Evolutionary conservation across 305 asterid species (phyloP), one percentile per base, ranked within the genome.

Genomic region (Fraxinus sp.): DNA sequence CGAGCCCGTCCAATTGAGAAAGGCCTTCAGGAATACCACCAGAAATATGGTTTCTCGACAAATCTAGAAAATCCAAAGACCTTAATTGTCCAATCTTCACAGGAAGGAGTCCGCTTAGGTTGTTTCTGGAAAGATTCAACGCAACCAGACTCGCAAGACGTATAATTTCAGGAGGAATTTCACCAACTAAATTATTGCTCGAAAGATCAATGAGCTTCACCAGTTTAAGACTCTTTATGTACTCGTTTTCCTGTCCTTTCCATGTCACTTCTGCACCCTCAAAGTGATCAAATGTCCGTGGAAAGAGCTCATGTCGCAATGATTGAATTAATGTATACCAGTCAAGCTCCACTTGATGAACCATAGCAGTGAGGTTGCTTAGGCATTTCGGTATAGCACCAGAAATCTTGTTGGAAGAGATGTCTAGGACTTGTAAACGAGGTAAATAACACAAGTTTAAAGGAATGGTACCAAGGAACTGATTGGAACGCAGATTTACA

Each of bases 351-450:
- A 16, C 37, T 16, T n/a, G 39, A 2, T 57, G 35, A 35, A 28
- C 41, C 83, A 83, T 49, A 36, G 68, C 83, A 14, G 2, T 37
- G 24, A 35, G 76, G 24, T 82, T 35, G 14, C 20, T 5, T 2
- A 83, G 4, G 64, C 86, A 84, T 2, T 32, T 30, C 1, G 84
- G 84, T 20, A 84, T 80, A 0, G 11, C 7, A 55, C 84, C 87
- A 3, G 84, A 36, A 39, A 79, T 28, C 49, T 37, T 73, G 80
- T 83, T 83, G 13, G 59, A 32, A 44, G 84, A 78, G 37, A 80
- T 16, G 77, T 84, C 86, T 22, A 80, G 18, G 7, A 80, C 59
- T 35, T 74, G 80, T 32, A 79, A 35, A 5, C 76, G 0, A 13
- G 55, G 1, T 18, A 80, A 73, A 13, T 24, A 0, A 57, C 82